These are phyloP conservation scores for Talaromyces nanjingensis DNA, from an alignment of 495 filamentous ascomycete genomes.

Conservation along the genomic window DNA sequence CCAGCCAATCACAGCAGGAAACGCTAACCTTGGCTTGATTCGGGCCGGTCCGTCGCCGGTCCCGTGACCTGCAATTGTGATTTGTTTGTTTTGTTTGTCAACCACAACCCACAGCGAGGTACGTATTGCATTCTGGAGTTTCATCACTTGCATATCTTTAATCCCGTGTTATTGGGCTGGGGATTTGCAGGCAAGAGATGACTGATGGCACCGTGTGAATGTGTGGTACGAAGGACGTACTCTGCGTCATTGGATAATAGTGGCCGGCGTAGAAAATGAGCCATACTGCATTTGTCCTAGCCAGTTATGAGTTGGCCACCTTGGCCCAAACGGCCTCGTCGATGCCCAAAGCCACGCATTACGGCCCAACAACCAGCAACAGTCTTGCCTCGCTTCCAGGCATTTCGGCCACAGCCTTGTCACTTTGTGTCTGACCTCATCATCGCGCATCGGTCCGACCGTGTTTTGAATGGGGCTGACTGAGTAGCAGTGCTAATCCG, in stretches of 20 bases:
- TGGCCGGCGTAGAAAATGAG: background rate
- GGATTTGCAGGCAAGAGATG: background rate
- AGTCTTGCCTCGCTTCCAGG: background rate
- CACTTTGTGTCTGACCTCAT: background rate
- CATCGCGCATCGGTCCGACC: background rate
- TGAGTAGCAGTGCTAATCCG: background rate
- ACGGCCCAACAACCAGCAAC: conserved; percentile 1
- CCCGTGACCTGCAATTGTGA: background rate
- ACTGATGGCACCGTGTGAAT: background rate
- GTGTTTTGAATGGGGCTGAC: background rate
- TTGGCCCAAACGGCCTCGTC: background rate
- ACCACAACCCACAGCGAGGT: background rate
- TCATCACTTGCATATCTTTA: background rate
- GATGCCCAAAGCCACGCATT: conserved; percentile 5
- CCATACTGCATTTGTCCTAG: background rate
- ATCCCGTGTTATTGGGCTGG: background rate
- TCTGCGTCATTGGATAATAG: background rate
- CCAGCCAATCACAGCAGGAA: background rate
- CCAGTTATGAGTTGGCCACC: background rate
- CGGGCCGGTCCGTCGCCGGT: background rate
- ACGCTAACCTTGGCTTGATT: background rate
- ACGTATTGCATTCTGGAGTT: background rate
- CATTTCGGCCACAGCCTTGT: background rate
- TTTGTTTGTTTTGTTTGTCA: too few species aligned
- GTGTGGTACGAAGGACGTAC: background rate